Evolutionary conservation across 1,284 basidiomycete genomes (phyloP).

Genomic region (Stereum hirsutum): DNA sequence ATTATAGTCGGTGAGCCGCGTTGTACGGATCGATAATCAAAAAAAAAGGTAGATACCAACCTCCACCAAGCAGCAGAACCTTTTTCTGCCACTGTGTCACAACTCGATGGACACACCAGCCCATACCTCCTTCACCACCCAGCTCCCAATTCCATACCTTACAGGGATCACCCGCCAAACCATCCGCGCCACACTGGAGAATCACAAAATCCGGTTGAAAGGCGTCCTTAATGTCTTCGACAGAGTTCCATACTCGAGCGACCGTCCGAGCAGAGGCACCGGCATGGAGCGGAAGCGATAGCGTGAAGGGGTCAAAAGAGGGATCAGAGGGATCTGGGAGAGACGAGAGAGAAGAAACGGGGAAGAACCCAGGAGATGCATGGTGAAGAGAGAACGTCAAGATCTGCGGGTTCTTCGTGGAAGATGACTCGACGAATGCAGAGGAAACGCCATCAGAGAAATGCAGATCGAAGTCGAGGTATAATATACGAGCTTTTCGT

Average conservation of each 20-base stretch:
- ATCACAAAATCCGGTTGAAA: slow-evolving; percentile 77
- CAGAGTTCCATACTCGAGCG: slow-evolving; percentile 53
- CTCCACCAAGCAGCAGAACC: slow-evolving; percentile 59
- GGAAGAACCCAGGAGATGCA: slow-evolving; percentile 76
- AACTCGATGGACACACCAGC: slow-evolving; percentile 56
- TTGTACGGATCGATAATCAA: not conserved
- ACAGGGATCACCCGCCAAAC: slow-evolving; percentile 76
- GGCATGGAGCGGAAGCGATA: slow-evolving; percentile 64
- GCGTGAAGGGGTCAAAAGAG: slow-evolving; percentile 59
- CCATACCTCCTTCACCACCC: slow-evolving; percentile 52
- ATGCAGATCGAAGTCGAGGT: slow-evolving; percentile 89
- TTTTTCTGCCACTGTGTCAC: slow-evolving; percentile 50
- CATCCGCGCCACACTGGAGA: slow-evolving; percentile 84
- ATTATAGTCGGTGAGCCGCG: not conserved
- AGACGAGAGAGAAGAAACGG: slow-evolving; percentile 44
- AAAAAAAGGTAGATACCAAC: slow-evolving; percentile 22
- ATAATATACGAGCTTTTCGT: slow-evolving; percentile 66
- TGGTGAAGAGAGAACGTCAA: slow-evolving; percentile 85
- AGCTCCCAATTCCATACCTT: slow-evolving; percentile 75
- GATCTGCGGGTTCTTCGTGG: slow-evolving; percentile 35
- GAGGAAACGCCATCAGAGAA: slow-evolving; percentile 84
- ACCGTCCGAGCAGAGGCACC: slow-evolving; percentile 63
- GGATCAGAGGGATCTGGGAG: slow-evolving; percentile 33
- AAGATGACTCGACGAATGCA: slow-evolving; percentile 42
- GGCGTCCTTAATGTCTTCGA: slow-evolving; percentile 52